A percentile compares a stretch with the other conserved stretches of the same genome.
Conservation (phyloP, 2,329 filamentous ascomycete species). For the Fusarium compactum region DNA sequence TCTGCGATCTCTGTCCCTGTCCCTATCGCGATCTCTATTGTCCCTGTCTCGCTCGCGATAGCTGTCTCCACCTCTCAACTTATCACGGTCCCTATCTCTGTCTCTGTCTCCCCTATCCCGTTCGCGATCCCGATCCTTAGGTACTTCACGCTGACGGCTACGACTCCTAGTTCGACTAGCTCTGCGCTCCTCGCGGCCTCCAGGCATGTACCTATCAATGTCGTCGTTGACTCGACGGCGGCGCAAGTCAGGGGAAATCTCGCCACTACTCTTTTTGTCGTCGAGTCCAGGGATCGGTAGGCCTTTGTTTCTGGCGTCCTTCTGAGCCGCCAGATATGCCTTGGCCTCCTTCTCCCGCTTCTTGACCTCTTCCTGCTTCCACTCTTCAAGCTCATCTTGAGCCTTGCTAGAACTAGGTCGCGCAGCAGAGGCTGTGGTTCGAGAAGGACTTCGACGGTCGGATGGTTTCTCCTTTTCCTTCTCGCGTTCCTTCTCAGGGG, state of each 20-base stretch:
- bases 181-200: slow-evolving; percentile 57
- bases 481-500: slow-evolving; percentile 30
- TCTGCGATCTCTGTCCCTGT: slow-evolving; percentile 49
- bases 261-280: slow-evolving; percentile 60
- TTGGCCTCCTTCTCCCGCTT: slow-evolving; percentile 74
- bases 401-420: slow-evolving; percentile 57
- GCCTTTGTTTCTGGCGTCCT: slow-evolving; percentile 70
- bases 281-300: slow-evolving; percentile 69
- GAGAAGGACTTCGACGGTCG: slow-evolving; percentile 61
- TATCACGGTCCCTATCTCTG: slow-evolving; percentile 46
- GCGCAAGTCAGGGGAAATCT: slow-evolving; percentile 59
- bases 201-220: slow-evolving; percentile 62
- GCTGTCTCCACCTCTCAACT: slow-evolving; percentile 41
- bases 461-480: slow-evolving; percentile 40
- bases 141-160: slow-evolving; percentile 50
- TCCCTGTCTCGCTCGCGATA: slow-evolving; percentile 37
- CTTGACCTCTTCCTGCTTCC: slow-evolving; percentile 72
- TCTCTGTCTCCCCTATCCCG: slow-evolving; percentile 38
- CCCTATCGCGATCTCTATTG: slow-evolving; percentile 47
- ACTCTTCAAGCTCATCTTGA: slow-evolving; percentile 65
- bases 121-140: slow-evolving; percentile 53
- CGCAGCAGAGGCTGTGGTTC: slow-evolving; percentile 53
- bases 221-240: slow-evolving; percentile 46
- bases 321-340: slow-evolving; percentile 71
- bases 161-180: slow-evolving; percentile 54